Base-by-base conservation (phyloP, 2,329 filamentous ascomycete genomes). In the Botryotinia globosa region DNA sequence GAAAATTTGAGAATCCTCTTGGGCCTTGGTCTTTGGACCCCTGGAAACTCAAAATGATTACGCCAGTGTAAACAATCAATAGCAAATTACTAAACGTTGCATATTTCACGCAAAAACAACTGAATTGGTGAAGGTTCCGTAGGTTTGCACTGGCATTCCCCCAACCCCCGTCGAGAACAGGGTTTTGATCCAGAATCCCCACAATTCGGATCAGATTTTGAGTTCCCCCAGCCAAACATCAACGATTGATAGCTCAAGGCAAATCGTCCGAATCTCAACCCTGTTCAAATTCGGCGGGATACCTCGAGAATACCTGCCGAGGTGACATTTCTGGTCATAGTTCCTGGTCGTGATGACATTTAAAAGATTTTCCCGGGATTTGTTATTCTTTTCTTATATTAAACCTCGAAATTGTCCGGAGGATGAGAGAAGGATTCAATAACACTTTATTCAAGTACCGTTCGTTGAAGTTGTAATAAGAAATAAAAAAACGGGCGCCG, bases 171-270 rank as follows among this genome's bases (percentile, higher is more conserved):
- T 54, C 39, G 20, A 6, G 14, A 56, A 66, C 48, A 67, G 51
- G 64, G 64, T 39, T 45, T 39, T 34, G 37, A n/a, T 29, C 22
- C 48, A 20, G 29, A 6, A 34, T 10, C 64, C 32, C 64, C 64
- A 67, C 64, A 54, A 67, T 67, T 67, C 64, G 64, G 64, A 32
- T n/a, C 64, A 39, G 45, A 39, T 14, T 39, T 39, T 67, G 45
- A 8, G 20, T 54, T 37, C 3, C 45, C 32, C 45, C 45, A 67
- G 20, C 45, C 45, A 39, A 39, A 25, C 48, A 67, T 34, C 29
- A 65, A 22, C 42, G 10, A 29, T 65, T 20, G 14, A 32, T 45
- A 44, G 61, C 25, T 64, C 39, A 22, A 32, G 61, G 39, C 16
- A 45, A 6, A 44, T n/a, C 4, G 39, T 44, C 29, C 16, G 16